These are phyloP conservation scores for Dryas alaskensis DNA, from an alignment of 306 rosid species.

Conservation along the genomic window DNA sequence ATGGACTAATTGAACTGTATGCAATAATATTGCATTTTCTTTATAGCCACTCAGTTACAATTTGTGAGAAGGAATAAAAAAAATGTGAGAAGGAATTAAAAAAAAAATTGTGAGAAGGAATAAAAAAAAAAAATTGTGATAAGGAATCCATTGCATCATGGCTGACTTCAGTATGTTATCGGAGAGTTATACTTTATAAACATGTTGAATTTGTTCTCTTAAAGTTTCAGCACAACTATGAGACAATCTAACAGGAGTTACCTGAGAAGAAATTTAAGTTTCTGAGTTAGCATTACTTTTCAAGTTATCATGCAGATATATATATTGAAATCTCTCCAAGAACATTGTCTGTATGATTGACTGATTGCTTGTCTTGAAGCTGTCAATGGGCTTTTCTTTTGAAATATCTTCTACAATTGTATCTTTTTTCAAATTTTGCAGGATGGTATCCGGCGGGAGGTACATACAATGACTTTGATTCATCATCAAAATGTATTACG, in stretches of 20 bases:
- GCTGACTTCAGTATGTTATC: neutral
- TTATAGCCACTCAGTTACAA: neutral
- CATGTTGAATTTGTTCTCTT: neutral
- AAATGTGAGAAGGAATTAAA: too few species aligned
- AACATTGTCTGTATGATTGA: neutral
- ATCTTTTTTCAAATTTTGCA: conserved; percentile 39
- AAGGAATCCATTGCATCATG: neutral
- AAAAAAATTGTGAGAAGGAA: too few species aligned
- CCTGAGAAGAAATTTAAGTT: neutral
- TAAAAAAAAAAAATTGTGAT: neutral
- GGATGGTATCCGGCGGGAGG: conserved; percentile 97
- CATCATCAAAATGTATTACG: conserved; percentile 76
- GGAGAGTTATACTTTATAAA: neutral
- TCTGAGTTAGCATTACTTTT: neutral
- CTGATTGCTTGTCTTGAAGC: neutral
- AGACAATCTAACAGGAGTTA: neutral
- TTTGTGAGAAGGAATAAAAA: too few species aligned
- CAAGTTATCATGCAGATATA: too few species aligned
- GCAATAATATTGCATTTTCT: neutral
- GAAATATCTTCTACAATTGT: conserved; percentile 5
- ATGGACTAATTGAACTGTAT: neutral
- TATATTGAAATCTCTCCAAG: neutral
- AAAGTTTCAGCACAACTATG: neutral
- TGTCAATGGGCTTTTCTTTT: neutral
- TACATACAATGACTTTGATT: conserved; percentile 79